Evolutionary conservation across 2,329 filamentous ascomycete genomes (phyloP).

Genomic region (Aspergillus sergii): DNA sequence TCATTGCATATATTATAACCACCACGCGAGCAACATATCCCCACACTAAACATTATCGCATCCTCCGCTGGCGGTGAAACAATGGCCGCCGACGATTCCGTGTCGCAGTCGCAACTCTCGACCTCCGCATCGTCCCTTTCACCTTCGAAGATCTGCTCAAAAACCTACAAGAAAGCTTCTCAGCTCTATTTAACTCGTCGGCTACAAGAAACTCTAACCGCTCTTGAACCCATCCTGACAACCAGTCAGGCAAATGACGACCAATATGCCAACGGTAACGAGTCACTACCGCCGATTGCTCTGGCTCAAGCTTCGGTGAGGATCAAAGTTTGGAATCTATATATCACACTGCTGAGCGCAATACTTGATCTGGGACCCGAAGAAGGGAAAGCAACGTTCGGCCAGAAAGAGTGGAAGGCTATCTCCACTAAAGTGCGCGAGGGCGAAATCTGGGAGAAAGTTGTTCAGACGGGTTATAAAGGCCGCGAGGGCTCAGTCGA

Average conservation of each 20-base stretch:
- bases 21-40: neutral
- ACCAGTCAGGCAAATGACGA: conserved; percentile 48
- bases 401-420: conserved; percentile 79
- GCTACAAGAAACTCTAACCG: conserved; percentile 83
- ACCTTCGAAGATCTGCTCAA: conserved; percentile 69
- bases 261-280: conserved; percentile 48
- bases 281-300: conserved; percentile 68
- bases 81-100: conserved; percentile 36
- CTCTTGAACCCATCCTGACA: conserved; percentile 79
- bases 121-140: conserved; percentile 70
- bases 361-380: conserved; percentile 86
- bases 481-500: conserved; percentile 89
- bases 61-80: conserved; percentile 24
- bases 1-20: neutral
- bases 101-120: conserved; percentile 59
- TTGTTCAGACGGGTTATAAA: conserved; percentile 83
- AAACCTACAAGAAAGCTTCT: conserved; percentile 90
- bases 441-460: conserved; percentile 91
- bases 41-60: conserved; percentile 11
- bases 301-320: conserved; percentile 78
- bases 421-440: conserved; percentile 83
- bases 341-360: conserved; percentile 88
- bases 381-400: conserved; percentile 87
- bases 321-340: conserved; percentile 97
- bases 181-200: conserved; percentile 94